phyloP scores from a whole-genome alignment of 179 eudicot species.

The Patellifolia procumbens region DNA sequence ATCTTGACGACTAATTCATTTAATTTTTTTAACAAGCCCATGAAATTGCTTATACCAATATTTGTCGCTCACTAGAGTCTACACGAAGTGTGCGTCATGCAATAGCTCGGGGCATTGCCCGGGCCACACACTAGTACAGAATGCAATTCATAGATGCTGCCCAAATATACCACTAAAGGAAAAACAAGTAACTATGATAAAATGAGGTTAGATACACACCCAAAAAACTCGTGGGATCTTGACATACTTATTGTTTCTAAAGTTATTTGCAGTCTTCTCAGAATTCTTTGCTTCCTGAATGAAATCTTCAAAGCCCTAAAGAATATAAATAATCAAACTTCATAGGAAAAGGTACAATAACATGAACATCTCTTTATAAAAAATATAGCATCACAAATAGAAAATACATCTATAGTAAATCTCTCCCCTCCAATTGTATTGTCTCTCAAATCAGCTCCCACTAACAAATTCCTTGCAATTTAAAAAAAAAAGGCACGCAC shows the following conservation, averaged over 20 bases:
- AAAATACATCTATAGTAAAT: too few species aligned
- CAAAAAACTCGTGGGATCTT: conserved; percentile 73
- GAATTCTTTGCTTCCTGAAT: conserved; percentile 82
- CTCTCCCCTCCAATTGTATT: too few species aligned
- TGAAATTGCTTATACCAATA: too few species aligned
- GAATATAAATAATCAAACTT: conserved; percentile 6
- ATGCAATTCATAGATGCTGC: not conserved
- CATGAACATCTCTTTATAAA: not conserved
- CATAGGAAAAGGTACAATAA: not conserved
- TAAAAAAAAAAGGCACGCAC: not conserved
- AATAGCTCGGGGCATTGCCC: too few species aligned
- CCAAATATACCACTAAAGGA: not conserved
- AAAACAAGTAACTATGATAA: not conserved
- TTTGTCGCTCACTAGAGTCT: too few species aligned
- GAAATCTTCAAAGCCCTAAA: conserved; percentile 56
- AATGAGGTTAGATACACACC: conserved; percentile 43
- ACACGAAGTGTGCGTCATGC: too few species aligned
- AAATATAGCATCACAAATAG: not conserved
- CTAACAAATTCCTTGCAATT: not conserved
- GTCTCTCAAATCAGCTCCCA: too few species aligned
- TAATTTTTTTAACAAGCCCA: too few species aligned
- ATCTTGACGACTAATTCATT: too few species aligned
- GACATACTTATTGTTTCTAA: conserved; percentile 48
- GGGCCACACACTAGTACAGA: too few species aligned
- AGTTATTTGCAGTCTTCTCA: conserved; percentile 76